These are phyloP conservation scores for Neofusicoccum kwambonambiense DNA, from an alignment of 2,329 filamentous ascomycete genomes.

Conservation along the genomic window DNA sequence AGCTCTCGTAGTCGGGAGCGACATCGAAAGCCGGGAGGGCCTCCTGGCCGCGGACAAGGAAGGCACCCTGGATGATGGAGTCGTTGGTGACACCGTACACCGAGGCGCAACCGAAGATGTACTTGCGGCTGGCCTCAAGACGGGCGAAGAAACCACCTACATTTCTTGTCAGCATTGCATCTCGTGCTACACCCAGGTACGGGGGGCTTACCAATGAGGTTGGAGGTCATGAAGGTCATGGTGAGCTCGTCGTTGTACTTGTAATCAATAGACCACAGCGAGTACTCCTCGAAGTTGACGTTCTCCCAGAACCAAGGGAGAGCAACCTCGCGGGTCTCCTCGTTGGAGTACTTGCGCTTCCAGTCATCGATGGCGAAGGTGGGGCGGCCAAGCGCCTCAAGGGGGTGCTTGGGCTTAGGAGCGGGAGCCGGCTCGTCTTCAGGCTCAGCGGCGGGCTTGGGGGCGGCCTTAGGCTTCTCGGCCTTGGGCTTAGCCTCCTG, in stretches of 20 bases:
- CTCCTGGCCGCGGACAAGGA: conserved; percentile 91
- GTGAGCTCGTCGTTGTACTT: conserved; percentile 99
- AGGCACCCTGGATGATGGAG: conserved; percentile 89
- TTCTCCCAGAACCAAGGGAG: conserved; percentile 99
- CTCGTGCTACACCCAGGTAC: neutral
- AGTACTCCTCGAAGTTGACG: conserved; percentile 91
- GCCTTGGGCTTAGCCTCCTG: conserved; percentile 65
- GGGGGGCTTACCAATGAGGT: conserved; percentile 72
- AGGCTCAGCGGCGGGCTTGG: conserved; percentile 58
- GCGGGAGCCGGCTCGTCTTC: conserved; percentile 60
- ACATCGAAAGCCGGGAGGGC: conserved; percentile 86
- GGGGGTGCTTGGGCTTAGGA: conserved; percentile 95
- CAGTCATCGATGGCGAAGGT: conserved; percentile 88
- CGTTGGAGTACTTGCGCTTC: conserved; percentile 99
- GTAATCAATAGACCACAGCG: conserved; percentile 90
- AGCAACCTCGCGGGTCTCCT: conserved; percentile 75
- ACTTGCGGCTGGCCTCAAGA: conserved; percentile 97
- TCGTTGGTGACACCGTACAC: conserved; percentile 89
- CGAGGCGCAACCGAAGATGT: conserved; percentile 85
- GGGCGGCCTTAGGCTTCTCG: conserved; percentile 57
- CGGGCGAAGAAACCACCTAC: conserved; percentile 88
- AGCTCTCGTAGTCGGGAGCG: conserved; percentile 95
- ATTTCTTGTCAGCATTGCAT: conserved; percentile 21
- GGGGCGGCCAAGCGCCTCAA: conserved; percentile 78
- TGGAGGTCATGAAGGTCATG: conserved; percentile 97